Conservation (phyloP, 305 asterid genomes). For the Fraxinus latifolia region DNA sequence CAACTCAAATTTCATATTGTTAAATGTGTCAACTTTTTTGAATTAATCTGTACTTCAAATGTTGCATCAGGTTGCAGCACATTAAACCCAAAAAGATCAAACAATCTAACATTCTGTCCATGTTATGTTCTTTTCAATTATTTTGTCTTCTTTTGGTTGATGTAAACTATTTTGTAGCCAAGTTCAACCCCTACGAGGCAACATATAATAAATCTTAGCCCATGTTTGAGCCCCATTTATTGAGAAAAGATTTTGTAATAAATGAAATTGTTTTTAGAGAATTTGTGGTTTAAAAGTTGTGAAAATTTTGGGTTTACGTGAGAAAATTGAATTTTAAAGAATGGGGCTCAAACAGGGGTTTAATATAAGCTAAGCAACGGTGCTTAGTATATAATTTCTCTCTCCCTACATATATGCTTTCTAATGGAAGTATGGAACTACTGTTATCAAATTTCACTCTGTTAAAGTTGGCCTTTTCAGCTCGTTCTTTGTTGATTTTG, state of each 20-base stretch:
- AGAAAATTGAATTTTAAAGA: no score
- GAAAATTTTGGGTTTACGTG: background rate
- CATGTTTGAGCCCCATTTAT: background rate
- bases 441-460: background rate
- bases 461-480: conserved; percentile 10
- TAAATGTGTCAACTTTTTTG: background rate
- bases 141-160: background rate
- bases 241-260: background rate
- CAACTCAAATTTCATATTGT: background rate
- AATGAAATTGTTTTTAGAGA: background rate
- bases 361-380: background rate
- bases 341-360: background rate
- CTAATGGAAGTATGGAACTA: background rate
- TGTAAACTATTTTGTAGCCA: background rate
- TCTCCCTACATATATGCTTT: background rate
- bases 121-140: background rate
- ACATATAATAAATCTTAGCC: background rate
- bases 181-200: background rate
- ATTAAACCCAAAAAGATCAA: background rate
- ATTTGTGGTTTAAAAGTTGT: background rate
- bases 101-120: background rate
- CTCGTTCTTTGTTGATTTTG: conserved; percentile 16
- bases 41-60: background rate
- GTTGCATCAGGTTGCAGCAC: background rate
- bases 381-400: background rate